These are phyloP conservation scores for Onygenales sp. DNA, from an alignment of 2,329 filamentous ascomycete species.

Conservation along the genomic window DNA sequence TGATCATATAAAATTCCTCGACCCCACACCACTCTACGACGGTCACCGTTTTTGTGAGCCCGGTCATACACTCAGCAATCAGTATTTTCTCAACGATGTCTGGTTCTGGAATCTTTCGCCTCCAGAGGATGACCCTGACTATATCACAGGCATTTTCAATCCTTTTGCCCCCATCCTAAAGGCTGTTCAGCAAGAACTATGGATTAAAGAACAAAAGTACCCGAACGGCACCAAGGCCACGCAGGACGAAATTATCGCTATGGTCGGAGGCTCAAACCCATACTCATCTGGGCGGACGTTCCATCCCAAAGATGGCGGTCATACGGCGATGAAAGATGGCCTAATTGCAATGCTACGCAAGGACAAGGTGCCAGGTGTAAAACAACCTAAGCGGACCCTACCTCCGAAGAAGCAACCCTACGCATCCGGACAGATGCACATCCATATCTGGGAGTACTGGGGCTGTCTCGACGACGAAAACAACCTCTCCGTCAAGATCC, in stretches of 20 bases:
- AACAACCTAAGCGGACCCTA: too few relatives aligned
- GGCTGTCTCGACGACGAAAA: too few relatives aligned
- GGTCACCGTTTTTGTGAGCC: conserved; percentile 3
- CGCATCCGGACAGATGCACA: too few relatives aligned
- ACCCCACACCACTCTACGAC: neutral
- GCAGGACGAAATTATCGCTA: neutral
- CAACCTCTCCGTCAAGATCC: too few relatives aligned
- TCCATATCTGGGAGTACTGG: too few relatives aligned
- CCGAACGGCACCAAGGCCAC: neutral
- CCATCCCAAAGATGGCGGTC: neutral
- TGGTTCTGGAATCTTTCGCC: conserved; percentile 1
- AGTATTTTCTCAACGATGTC: conserved; percentile 1
- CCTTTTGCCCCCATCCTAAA: neutral
- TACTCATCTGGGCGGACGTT: neutral
- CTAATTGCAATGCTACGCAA: neutral
- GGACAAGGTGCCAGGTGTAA: neutral
- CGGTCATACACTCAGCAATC: neutral
- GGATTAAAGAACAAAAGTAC: neutral
- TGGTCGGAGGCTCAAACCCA: neutral
- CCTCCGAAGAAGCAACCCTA: too few relatives aligned
- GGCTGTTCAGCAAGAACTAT: neutral
- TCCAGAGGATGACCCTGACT: neutral
- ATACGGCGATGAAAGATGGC: neutral
- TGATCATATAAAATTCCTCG: neutral
- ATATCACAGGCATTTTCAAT: neutral